A percentile compares a stretch with the other conserved stretches of the same genome.
Conservation (phyloP, 2,329 filamentous ascomycete species). For the Fusarium begoniae region DNA sequence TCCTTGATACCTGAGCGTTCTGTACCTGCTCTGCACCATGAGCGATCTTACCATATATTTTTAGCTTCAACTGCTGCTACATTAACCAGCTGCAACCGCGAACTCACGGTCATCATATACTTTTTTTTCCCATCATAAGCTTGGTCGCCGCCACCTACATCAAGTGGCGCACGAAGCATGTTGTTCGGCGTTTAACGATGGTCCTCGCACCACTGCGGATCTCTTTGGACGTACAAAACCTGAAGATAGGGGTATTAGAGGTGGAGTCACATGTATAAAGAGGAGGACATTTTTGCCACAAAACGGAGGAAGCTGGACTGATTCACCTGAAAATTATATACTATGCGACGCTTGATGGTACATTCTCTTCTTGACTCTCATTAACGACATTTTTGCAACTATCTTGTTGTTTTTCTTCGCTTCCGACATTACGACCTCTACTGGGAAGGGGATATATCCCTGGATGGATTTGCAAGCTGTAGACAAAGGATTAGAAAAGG, state of each 20-base stretch:
- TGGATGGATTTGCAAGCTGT: slow-evolving; percentile 15
- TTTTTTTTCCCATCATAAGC: slow-evolving; percentile 8
- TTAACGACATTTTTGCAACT: slow-evolving; percentile 22
- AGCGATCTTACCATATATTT: slow-evolving; percentile 20
- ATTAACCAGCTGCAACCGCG: slow-evolving; percentile 13
- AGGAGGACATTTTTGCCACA: slow-evolving; percentile 1
- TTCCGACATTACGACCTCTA: slow-evolving; percentile 28
- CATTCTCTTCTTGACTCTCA: slow-evolving; percentile 37
- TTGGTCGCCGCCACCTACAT: slow-evolving; percentile 15
- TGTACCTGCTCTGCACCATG: slow-evolving; percentile 38
- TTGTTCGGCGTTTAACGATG: slow-evolving; percentile 42
- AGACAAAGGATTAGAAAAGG: not conserved
- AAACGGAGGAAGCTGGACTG: slow-evolving; percentile 26
- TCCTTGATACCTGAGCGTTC: slow-evolving; percentile 40
- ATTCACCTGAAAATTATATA: slow-evolving; percentile 23
- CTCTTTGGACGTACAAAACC: slow-evolving; percentile 34
- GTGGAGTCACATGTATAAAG: slow-evolving; percentile 20
- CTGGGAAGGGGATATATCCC: slow-evolving; percentile 18
- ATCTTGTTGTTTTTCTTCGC: not conserved
- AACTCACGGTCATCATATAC: slow-evolving; percentile 17
- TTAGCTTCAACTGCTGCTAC: slow-evolving; percentile 2
- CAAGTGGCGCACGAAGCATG: slow-evolving; percentile 36
- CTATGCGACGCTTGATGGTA: slow-evolving; percentile 29
- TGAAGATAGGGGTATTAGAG: slow-evolving; percentile 22
- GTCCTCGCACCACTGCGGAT: slow-evolving; percentile 35